Evolutionary conservation across 192 early-diverging fungal species (phyloP).

Genomic region (Chytriomyces confervae): DNA sequence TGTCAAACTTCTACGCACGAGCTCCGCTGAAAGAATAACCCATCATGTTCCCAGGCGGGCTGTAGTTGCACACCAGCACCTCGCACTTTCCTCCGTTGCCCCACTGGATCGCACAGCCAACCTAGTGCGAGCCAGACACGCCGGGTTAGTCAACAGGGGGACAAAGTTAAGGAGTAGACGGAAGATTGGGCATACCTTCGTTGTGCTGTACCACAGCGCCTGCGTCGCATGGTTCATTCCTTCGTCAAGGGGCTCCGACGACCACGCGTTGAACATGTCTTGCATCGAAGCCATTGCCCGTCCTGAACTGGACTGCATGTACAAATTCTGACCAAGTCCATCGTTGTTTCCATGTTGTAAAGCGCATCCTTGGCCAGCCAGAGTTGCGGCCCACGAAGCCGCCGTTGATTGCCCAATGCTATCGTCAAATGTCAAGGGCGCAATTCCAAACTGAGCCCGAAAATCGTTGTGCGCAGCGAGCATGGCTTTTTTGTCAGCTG

Average conservation of each 20-base stretch:
- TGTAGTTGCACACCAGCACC: constrained; percentile 22
- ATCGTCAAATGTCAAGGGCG: constrained; percentile 1
- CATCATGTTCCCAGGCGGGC: constrained; percentile 13
- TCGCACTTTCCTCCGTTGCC: constrained; percentile 18
- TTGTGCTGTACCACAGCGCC: constrained; percentile 15
- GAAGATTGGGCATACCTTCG: background rate
- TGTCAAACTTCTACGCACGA: too few relatives aligned
- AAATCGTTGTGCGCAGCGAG: constrained; percentile 19
- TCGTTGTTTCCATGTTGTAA: constrained; percentile 10
- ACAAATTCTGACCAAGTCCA: constrained; percentile 14
- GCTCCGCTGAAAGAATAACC: background rate
- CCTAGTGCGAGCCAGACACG: too few relatives aligned
- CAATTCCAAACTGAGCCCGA: constrained; percentile 16
- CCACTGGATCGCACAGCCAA: constrained; percentile 19
- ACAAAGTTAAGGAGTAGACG: too few relatives aligned
- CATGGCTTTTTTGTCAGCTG: background rate
- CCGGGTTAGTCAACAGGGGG: too few relatives aligned
- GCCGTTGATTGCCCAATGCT: background rate
- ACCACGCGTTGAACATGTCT: constrained; percentile 13
- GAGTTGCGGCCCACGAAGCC: constrained; percentile 1
- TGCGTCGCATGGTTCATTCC: constrained; percentile 22
- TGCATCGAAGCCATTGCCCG: background rate
- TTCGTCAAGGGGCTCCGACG: background rate
- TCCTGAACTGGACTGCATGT: background rate
- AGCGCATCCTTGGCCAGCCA: constrained; percentile 14